These are phyloP conservation scores for Cryptosporidium viatorum DNA, from an alignment of 169 alveolate genomes.

Conservation along the genomic window DNA sequence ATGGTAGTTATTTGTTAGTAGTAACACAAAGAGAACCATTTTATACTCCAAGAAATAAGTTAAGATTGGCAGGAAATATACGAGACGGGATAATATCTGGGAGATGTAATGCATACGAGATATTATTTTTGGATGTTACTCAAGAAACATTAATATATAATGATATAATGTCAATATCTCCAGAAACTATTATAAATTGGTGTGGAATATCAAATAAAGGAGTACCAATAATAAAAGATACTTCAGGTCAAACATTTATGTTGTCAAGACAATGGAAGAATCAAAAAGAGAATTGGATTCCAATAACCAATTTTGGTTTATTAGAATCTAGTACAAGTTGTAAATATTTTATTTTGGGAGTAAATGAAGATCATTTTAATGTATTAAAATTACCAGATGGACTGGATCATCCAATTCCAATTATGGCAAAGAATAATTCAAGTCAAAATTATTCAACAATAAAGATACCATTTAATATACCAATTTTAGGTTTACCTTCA, in stretches of 20 bases:
- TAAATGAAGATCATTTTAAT: slow-evolving; percentile 52
- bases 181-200: slow-evolving; percentile 59
- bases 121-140: slow-evolving; percentile 7
- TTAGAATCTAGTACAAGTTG: slow-evolving; percentile 21
- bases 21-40: slow-evolving; percentile 71
- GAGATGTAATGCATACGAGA: slow-evolving; percentile 61
- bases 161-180: slow-evolving; percentile 48
- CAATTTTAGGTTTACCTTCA: slow-evolving; percentile 61
- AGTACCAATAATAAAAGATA: slow-evolving; percentile 57
- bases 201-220: slow-evolving; percentile 62
- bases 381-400: slow-evolving; percentile 69
- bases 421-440: slow-evolving; percentile 51
- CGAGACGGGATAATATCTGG: slow-evolving; percentile 23
- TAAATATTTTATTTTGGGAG: slow-evolving; percentile 38
- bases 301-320: slow-evolving; percentile 49
- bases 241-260: slow-evolving; percentile 66
- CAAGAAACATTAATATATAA: slow-evolving; percentile 31
- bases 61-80: not conserved
- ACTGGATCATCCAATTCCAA: slow-evolving; percentile 37
- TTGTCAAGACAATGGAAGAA: slow-evolving; percentile 62
- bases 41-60: slow-evolving; percentile 10
- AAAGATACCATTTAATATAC: slow-evolving; percentile 54
- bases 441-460: slow-evolving; percentile 14
- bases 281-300: slow-evolving; percentile 65
- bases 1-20: slow-evolving; percentile 50